Percentiles rank a stretch among this genome's conserved stretches.
Evolutionary conservation across 2,329 filamentous ascomycete species (phyloP).

Genomic region (Colletotrichum sp.): DNA sequence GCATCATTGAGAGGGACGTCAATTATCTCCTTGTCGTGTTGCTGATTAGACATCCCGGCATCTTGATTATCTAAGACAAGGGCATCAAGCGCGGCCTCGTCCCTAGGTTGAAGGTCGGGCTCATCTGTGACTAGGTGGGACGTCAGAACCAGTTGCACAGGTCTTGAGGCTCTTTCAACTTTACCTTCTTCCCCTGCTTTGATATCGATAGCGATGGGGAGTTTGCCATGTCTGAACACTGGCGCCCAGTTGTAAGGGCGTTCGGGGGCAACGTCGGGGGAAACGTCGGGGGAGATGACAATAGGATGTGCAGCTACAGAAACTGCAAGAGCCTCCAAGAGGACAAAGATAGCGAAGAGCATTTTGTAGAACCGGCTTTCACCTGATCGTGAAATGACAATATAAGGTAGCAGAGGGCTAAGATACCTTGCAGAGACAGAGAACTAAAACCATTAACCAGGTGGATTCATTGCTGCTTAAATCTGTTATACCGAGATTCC

Average conservation of each 20-base stretch:
- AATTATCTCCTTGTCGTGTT: not conserved
- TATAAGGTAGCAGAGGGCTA: not conserved
- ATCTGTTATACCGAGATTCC: not conserved
- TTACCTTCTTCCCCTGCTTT: not conserved
- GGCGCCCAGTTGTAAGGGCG: not conserved
- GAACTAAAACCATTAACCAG: fast-evolving
- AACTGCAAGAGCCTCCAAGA: not conserved
- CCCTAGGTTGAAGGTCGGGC: not conserved
- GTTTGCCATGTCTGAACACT: not conserved
- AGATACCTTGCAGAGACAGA: not conserved
- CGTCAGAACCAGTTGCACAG: not conserved
- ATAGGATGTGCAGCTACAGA: not conserved
- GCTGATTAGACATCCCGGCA: not conserved
- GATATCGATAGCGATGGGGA: not conserved
- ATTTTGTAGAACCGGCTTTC: not conserved
- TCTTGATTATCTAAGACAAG: not conserved
- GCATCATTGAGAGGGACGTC: not conserved
- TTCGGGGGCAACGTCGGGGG: not conserved
- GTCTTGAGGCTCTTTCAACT: not conserved
- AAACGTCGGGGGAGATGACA: not conserved
- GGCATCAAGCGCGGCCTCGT: not conserved
- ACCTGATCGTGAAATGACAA: not conserved
- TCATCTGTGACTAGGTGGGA: not conserved
- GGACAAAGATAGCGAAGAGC: not conserved
- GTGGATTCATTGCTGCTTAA: not conserved